Conservation (phyloP, 305 asterid genomes). For the Vinca major region DNA sequence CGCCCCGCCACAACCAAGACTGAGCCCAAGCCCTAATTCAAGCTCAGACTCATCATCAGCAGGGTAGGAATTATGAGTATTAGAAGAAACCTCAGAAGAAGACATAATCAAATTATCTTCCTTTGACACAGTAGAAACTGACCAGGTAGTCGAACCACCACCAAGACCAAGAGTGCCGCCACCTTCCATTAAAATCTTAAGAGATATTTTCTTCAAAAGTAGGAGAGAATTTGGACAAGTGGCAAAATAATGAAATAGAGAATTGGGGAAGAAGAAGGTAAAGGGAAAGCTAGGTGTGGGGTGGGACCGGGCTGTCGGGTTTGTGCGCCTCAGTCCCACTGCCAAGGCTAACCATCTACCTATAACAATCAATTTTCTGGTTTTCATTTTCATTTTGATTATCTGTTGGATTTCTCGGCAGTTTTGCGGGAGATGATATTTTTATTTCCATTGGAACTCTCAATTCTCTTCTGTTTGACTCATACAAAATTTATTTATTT, state of each 20-base stretch:
- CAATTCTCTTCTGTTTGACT: neutral
- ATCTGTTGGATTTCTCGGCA: neutral
- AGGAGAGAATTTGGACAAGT: neutral
- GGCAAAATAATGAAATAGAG: neutral
- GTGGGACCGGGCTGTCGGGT: constrained; percentile 15
- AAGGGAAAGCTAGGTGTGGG: constrained; percentile 10
- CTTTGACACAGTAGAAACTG: constrained; percentile 34
- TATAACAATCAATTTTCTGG: neutral
- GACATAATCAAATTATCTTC: constrained; percentile 33
- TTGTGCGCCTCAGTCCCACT: constrained; percentile 18
- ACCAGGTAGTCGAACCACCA: constrained; percentile 21
- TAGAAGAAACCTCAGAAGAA: constrained; percentile 58
- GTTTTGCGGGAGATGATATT: neutral
- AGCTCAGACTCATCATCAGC: constrained; percentile 50
- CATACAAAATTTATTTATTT: neutral
- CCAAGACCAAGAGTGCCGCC: constrained; percentile 9
- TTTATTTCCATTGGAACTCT: constrained; percentile 2
- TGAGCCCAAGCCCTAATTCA: constrained; percentile 75
- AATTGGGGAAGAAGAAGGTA: constrained; percentile 6
- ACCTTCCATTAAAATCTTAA: constrained; percentile 15
- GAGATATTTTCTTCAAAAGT: neutral
- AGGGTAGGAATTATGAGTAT: constrained; percentile 36
- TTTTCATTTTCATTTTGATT: neutral
- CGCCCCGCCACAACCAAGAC: constrained; percentile 44
- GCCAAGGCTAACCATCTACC: neutral